Evolutionary conservation across 768 basidiomycete species (phyloP).

Genomic region (Leccinum longicurvipes): DNA sequence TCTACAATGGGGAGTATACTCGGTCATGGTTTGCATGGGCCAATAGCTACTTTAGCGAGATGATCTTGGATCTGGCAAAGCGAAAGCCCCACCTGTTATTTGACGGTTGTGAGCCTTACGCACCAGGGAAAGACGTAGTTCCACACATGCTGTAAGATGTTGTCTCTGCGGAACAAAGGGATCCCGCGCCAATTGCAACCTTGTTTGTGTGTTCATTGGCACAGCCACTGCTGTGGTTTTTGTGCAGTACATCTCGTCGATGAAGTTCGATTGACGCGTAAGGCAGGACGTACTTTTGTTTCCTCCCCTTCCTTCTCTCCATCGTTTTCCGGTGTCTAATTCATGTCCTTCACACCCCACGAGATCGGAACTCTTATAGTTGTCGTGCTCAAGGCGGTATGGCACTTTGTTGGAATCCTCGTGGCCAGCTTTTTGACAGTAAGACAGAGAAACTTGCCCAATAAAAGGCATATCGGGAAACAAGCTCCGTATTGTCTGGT

Average conservation of each 20-base stretch:
- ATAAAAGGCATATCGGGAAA: constrained; percentile 91
- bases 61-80: constrained; percentile 72
- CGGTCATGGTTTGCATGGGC: constrained; percentile 83
- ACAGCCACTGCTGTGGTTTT: constrained; percentile 22
- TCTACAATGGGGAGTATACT: constrained; percentile 60
- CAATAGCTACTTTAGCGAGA: constrained; percentile 81
- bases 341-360: constrained; percentile 59
- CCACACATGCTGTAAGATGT: not conserved
- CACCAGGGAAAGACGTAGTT: constrained; percentile 37
- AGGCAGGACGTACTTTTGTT: constrained; percentile 15
- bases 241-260: constrained; percentile 6
- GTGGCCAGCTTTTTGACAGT: constrained; percentile 17
- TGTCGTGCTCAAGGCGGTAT: constrained; percentile 90
- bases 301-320: constrained; percentile 2
- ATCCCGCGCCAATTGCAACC: not conserved
- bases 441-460: constrained; percentile 78
- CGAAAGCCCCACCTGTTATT: constrained; percentile 71
- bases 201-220: not conserved
- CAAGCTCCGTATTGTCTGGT: constrained; percentile 95
- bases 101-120: constrained; percentile 52
- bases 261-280: constrained; percentile 15
- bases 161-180: not conserved
- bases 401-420: constrained; percentile 31
- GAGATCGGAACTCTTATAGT: constrained; percentile 93
- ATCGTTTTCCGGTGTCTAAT: constrained; percentile 7